phyloP scores from a whole-genome alignment of 2,329 filamentous ascomycete genomes.

The Fusarium azukiicola region DNA sequence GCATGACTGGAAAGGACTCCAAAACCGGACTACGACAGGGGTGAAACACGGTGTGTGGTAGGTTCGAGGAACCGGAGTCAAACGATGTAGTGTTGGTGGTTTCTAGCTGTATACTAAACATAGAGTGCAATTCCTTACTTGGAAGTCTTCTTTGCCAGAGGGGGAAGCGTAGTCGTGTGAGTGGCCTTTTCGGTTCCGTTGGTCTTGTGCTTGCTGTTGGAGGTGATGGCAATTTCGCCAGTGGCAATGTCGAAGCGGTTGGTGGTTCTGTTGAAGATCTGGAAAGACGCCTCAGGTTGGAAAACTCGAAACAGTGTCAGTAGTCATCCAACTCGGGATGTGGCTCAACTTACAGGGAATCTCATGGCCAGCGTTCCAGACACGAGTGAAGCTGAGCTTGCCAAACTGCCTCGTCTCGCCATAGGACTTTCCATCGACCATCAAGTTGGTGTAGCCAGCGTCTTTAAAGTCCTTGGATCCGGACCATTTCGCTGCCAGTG shows the following conservation, averaged over 20 bases:
- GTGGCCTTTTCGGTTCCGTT: slow-evolving; percentile 31
- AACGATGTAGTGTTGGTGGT: background rate
- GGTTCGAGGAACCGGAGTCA: background rate
- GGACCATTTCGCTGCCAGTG: slow-evolving; percentile 21
- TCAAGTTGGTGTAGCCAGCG: slow-evolving; percentile 29
- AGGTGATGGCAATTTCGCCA: slow-evolving; percentile 14
- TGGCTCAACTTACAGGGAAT: slow-evolving; percentile 23
- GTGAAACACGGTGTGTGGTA: background rate
- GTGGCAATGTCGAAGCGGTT: slow-evolving; percentile 34
- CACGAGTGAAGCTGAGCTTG: slow-evolving; percentile 34
- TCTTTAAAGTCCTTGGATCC: slow-evolving; percentile 18
- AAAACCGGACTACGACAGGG: background rate
- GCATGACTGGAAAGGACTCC: background rate
- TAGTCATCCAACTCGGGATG: background rate
- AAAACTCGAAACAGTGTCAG: slow-evolving; percentile 14
- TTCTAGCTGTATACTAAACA: background rate
- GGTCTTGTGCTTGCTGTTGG: slow-evolving; percentile 20
- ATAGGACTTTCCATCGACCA: slow-evolving; percentile 28
- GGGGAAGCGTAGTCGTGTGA: slow-evolving; percentile 25
- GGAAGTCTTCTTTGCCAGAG: slow-evolving; percentile 15
- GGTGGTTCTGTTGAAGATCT: slow-evolving; percentile 32
- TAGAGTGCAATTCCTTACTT: background rate
- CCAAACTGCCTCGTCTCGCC: slow-evolving; percentile 35
- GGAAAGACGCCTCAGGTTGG: slow-evolving; percentile 29
- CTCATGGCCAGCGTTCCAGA: slow-evolving; percentile 37